Base-by-base conservation (phyloP, 192 early-diverging fungal genomes). In the Coemansia sp. region DNA sequence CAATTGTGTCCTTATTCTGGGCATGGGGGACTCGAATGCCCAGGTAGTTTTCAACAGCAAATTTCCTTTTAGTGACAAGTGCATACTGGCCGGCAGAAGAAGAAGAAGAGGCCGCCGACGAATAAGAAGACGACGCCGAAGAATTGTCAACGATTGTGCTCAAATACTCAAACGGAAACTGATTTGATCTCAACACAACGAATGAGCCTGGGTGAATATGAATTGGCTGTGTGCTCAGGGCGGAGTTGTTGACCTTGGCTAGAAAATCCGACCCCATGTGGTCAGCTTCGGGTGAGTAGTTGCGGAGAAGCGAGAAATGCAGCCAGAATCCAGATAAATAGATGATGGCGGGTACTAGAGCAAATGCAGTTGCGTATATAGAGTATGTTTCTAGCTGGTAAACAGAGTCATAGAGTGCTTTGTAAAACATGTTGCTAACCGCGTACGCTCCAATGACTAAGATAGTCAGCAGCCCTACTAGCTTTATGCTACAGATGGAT, bases 201-300 rank as follows among this genome's bases (percentile, higher is more conserved):
- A 79, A 88, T 8, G 93, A 93, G 9, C 86, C 89, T 65, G 78
- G 89, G 3, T 85, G 87, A 2, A 97, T 56, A 46, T 88, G 87
- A 0, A 87, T 52, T 4, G 94, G 92, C 55, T 93, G 93, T 6
- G 81, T 46, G 13, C 63, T 42, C 22, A 95, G 83, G 34, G 82
- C 70, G 50, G 85, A 95, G 26, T 92, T 91, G 26, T 75, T 64
- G 23, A 97, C 64, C 14, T 78, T 64, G 19, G 90, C 87, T 46
- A 94, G 89, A 74, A 93, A 98, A 8, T 92, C 68, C 0, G 93
- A 92, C 50, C 89, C 88, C 95, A 98, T 98, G 40, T 86, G 80
- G 27, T 86, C 86, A 46, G 95, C 91, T 8, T 92, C 91, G 5
- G 87, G 75, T 0, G 91, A 93, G 39, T 78, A 83, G 51, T 81